Percentiles rank a stretch among this genome's conserved stretches.
Conservation (phyloP, 306 rosid species). For the Cyclanthera cordifolia region DNA sequence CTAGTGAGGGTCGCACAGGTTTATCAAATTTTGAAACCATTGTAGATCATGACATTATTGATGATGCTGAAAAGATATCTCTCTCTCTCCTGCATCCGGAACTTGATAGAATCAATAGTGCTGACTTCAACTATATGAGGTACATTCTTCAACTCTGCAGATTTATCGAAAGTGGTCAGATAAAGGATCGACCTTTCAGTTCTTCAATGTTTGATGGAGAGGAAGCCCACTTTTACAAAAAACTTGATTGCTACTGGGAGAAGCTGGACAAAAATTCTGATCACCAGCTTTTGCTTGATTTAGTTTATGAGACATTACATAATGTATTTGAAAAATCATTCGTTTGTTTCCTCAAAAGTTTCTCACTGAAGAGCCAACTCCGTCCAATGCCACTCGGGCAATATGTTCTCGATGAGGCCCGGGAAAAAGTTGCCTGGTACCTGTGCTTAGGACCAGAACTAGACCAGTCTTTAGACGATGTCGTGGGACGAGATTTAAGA, state of each 20-base stretch:
- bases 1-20: neutral
- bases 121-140: conserved; percentile 48
- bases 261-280: conserved; percentile 20
- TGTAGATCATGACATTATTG: conserved; percentile 8
- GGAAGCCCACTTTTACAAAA: conserved; percentile 25
- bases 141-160: conserved; percentile 49
- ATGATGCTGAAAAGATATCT: conserved; percentile 15
- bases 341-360: conserved; percentile 44
- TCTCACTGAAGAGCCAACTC: conserved; percentile 31
- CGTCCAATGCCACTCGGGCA: conserved; percentile 45
- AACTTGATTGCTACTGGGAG: conserved; percentile 23
- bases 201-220: conserved; percentile 36
- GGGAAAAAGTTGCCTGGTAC: conserved; percentile 28
- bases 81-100: conserved; percentile 15
- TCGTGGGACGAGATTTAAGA: conserved; percentile 47
- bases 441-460: conserved; percentile 62
- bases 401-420: conserved; percentile 41
- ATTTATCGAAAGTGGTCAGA: conserved; percentile 37
- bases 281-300: conserved; percentile 52
- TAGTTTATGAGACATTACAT: conserved; percentile 46
- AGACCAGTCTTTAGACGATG: conserved; percentile 64
- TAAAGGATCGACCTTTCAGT: conserved; percentile 40
- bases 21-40: neutral
- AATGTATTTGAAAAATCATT: conserved; percentile 45
- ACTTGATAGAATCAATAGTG: conserved; percentile 16